Conservation (phyloP, 2,329 filamentous ascomycete species). For the Calonectria pseudoturangicola region DNA sequence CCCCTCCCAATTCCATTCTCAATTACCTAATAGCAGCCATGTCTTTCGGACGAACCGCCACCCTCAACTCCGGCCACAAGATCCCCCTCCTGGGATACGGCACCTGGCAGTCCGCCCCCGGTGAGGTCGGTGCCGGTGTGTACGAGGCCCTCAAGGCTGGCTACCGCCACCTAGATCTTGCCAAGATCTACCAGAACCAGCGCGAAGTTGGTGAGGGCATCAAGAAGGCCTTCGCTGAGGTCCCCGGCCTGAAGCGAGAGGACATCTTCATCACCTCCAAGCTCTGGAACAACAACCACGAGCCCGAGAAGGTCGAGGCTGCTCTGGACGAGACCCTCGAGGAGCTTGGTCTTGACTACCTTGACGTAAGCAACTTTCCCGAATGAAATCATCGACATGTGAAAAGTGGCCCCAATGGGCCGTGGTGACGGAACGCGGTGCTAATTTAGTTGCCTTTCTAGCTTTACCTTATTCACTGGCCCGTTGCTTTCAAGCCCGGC, state of each 20-base stretch:
- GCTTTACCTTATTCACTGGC: constrained; percentile 80
- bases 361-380: constrained; percentile 63
- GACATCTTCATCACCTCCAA: constrained; percentile 81
- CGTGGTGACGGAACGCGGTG: not conserved
- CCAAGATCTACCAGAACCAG: constrained; percentile 79
- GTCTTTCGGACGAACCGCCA: constrained; percentile 74
- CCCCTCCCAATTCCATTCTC: not conserved
- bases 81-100: constrained; percentile 77
- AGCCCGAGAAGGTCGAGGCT: constrained; percentile 74
- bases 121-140: constrained; percentile 79
- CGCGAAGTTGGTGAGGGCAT: constrained; percentile 74
- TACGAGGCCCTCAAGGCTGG: constrained; percentile 77
- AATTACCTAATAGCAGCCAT: constrained; percentile 60
- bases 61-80: constrained; percentile 78
- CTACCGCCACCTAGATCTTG: constrained; percentile 77
- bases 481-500: constrained; percentile 66
- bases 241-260: constrained; percentile 71
- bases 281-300: constrained; percentile 77
- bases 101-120: constrained; percentile 81
- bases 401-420: not conserved
- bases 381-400: not conserved
- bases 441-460: constrained; percentile 42
- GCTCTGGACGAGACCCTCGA: constrained; percentile 74
- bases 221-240: constrained; percentile 65
- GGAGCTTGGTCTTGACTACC: constrained; percentile 74